Conservation (phyloP, 2,329 filamentous ascomycete genomes). For the Daldinia sp. region DNA sequence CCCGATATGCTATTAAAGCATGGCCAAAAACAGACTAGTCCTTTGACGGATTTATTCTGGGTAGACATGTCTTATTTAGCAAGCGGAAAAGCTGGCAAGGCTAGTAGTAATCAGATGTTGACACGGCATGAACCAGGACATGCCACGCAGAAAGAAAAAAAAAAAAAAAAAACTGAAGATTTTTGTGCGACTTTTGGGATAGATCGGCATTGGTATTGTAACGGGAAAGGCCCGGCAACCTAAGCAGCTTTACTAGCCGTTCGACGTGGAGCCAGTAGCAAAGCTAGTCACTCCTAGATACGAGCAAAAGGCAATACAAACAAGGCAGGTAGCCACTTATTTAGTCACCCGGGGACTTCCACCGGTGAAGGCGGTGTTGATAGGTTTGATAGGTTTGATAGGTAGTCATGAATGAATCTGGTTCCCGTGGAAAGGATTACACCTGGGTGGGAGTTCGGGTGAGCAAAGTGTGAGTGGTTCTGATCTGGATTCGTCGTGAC, state of each 20-base stretch:
- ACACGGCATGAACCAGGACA: constrained; percentile 17
- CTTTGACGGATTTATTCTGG: neutral
- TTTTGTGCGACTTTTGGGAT: constrained; percentile 5
- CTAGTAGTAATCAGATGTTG: constrained; percentile 19
- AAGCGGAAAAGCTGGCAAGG: constrained; percentile 6
- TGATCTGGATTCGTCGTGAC: constrained; percentile 28
- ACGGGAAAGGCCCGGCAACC: constrained; percentile 9
- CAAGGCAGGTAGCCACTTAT: constrained; percentile 14
- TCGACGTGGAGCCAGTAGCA: constrained; percentile 12
- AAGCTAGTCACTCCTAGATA: constrained; percentile 20
- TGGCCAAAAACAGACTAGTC: constrained; percentile 9
- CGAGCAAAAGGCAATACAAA: constrained; percentile 19
- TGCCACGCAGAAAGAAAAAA: neutral
- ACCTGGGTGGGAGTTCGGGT: constrained; percentile 27
- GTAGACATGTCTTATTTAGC: neutral
- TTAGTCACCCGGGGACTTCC: constrained; percentile 27
- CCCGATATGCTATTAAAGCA: constrained; percentile 9
- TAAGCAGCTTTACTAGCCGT: constrained; percentile 26
- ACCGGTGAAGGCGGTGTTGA: constrained; percentile 17
- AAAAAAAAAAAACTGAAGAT: neutral
- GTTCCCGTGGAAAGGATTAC: constrained; percentile 24
- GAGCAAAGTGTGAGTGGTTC: constrained; percentile 26
- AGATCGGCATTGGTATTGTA: constrained; percentile 17
- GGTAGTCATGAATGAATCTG: constrained; percentile 28
- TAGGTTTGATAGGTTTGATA: constrained; percentile 13